Evolutionary conservation across 371 early-diverging fungal species (phyloP).

Genomic region (Phascolomyces articulosus): DNA sequence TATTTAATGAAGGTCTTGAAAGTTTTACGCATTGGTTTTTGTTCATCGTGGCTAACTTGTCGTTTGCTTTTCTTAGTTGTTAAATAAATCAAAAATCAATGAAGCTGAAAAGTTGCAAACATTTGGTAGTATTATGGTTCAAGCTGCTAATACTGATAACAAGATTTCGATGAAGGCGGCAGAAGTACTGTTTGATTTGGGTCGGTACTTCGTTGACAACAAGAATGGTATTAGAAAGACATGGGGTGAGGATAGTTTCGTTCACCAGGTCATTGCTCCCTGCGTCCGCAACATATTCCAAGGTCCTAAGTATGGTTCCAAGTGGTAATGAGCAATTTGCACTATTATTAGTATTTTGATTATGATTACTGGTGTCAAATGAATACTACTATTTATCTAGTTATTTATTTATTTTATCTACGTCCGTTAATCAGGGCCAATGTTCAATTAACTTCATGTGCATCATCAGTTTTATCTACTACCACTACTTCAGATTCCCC

Average conservation of each 20-base stretch:
- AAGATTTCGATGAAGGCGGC: neutral
- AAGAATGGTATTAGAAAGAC: neutral
- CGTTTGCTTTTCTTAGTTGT: too few relatives aligned
- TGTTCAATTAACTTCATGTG: neutral
- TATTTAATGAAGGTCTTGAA: too few relatives aligned
- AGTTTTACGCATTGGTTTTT: too few relatives aligned
- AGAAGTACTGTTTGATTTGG: neutral
- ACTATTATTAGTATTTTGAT: neutral
- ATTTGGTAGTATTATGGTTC: neutral
- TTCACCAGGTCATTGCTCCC: neutral
- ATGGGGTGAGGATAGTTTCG: neutral
- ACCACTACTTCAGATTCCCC: neutral
- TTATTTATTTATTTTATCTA: neutral
- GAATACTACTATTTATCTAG: too few relatives aligned
- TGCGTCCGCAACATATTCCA: neutral
- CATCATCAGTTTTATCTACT: neutral
- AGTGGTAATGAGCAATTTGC: neutral
- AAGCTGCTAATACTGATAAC: neutral
- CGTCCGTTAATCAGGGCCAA: neutral
- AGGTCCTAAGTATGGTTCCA: neutral
- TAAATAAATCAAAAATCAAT: neutral
- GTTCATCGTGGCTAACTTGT: too few relatives aligned
- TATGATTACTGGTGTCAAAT: too few relatives aligned
- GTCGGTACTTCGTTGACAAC: neutral
- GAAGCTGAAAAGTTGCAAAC: neutral